These are phyloP conservation scores for Exidia glandulosa DNA, from an alignment of 768 basidiomycete species.

Conservation along the genomic window DNA sequence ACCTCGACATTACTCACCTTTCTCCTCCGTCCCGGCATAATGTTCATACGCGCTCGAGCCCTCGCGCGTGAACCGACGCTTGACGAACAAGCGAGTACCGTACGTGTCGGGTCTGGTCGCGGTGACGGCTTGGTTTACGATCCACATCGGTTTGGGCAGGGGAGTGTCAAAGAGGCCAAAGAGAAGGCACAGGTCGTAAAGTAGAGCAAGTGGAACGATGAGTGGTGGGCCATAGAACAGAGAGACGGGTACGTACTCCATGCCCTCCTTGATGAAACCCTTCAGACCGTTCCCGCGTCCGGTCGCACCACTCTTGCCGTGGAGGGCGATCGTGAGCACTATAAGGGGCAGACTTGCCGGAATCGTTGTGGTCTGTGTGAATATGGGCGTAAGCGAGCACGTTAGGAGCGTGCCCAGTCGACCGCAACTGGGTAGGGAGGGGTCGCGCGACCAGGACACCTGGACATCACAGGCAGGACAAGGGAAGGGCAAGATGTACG, in stretches of 20 bases:
- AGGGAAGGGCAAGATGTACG: conserved; percentile 8
- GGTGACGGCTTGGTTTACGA: conserved; percentile 88
- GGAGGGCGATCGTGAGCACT: conserved; percentile 85
- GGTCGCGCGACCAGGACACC: too few relatives aligned
- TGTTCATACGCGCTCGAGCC: conserved; percentile 78
- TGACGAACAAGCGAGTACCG: conserved; percentile 74
- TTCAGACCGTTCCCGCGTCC: conserved; percentile 81
- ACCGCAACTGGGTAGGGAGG: too few relatives aligned
- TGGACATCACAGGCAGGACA: too few relatives aligned
- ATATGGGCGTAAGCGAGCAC: neutral
- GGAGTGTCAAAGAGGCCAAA: neutral
- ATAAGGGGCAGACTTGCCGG: conserved; percentile 88
- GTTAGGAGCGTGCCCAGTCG: too few relatives aligned
- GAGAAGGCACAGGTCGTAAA: neutral
- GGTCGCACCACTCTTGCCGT: conserved; percentile 85
- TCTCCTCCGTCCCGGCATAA: too few relatives aligned
- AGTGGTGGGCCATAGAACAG: neutral
- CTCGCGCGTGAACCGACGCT: conserved; percentile 67
- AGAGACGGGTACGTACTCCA: conserved; percentile 57
- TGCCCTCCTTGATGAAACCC: conserved; percentile 76
- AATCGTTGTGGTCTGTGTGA: conserved; percentile 33
- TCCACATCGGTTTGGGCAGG: conserved; percentile 25
- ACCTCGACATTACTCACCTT: too few relatives aligned
- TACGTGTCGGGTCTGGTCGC: conserved; percentile 81
- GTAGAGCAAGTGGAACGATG: neutral